Base-by-base conservation (phyloP, 768 basidiomycete genomes). In the Mycena polygramma region DNA sequence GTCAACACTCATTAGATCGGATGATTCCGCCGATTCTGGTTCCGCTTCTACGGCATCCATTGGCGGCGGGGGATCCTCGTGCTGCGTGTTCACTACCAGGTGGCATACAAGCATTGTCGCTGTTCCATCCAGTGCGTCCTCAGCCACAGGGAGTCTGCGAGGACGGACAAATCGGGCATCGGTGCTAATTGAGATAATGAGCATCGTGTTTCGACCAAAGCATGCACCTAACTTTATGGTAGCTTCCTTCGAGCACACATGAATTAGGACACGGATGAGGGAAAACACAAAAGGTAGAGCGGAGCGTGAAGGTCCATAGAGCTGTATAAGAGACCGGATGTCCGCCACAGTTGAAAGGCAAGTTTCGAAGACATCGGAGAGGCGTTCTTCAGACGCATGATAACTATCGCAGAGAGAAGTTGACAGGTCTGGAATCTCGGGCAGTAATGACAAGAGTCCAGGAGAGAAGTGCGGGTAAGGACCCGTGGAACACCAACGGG, bases 221-320 rank as follows among this genome's bases (percentile, higher is more conserved):
- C 30, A 57, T n/a, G n/a, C 45, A 3, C 30, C 30, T 6, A 6
- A 64, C 61, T 54, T 43, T 30, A 63, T 41, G 22, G 19, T 45
- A 15, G 62, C 37, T 1, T 36, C 62, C 41, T 54, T 52, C n/a
- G 37, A 14, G 62, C 62, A 63, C 22, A 53, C 26, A 37, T n/a
- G 37, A 17, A 26, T 24, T 19, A 63, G 30, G 3, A 63, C 39
- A 7, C 39, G 51, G 7, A 63, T 20, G 10, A 53, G 26, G 37
- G 10, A 0, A n/a, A 22, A 39, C 14, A 63, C 51, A 26, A 63
- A 63, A 41, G 62, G 62, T 17, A 51, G 14, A 20, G 52, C 62
- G 4, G 62, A 63, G 11, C 62, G 62, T 26, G 51, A 53, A 14
- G 62, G 36, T n/a, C 62, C 62, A 41, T 63, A 63, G 24, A 30